These are phyloP conservation scores for Volvox reticuliferus DNA, from an alignment of 139 green algal species.

Conservation along the genomic window DNA sequence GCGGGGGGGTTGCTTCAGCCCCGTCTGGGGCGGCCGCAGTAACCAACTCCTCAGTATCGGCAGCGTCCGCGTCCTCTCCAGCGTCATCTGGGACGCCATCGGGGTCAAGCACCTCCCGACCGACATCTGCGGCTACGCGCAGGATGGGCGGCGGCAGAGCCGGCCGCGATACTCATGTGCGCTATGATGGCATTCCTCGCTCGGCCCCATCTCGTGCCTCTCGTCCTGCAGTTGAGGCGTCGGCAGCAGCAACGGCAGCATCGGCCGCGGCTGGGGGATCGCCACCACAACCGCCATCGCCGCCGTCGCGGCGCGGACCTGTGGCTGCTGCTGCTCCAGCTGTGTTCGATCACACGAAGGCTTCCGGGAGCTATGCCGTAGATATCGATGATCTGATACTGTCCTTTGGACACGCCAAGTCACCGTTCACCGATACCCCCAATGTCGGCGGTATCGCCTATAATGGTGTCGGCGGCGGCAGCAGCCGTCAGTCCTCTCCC, in stretches of 20 bases:
- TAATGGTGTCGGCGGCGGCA: neutral
- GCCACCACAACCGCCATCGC: no score
- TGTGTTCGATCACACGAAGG: no score
- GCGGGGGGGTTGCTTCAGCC: neutral
- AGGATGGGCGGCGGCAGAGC: neutral
- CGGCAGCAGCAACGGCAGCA: neutral
- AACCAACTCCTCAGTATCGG: neutral
- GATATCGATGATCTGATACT: neutral
- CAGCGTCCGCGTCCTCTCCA: neutral
- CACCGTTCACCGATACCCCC: no score
- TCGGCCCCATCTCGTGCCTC: neutral
- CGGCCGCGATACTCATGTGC: neutral
- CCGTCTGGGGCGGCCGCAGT: neutral
- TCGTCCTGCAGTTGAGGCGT: neutral
- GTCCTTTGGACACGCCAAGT: neutral
- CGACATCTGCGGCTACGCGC: no score
- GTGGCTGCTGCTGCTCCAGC: no score
- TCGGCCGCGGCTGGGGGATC: neutral
- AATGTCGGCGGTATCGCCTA: no score
- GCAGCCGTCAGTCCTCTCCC: neutral
- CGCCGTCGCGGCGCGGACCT: no score
- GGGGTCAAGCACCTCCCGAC: neutral
- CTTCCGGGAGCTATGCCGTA: neutral
- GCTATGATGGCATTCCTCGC: neutral
- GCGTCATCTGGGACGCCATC: neutral